Evolutionary conservation across 164 flowering plant genomes (phyloP).

Genomic region (Dillenia suffruticosa): DNA sequence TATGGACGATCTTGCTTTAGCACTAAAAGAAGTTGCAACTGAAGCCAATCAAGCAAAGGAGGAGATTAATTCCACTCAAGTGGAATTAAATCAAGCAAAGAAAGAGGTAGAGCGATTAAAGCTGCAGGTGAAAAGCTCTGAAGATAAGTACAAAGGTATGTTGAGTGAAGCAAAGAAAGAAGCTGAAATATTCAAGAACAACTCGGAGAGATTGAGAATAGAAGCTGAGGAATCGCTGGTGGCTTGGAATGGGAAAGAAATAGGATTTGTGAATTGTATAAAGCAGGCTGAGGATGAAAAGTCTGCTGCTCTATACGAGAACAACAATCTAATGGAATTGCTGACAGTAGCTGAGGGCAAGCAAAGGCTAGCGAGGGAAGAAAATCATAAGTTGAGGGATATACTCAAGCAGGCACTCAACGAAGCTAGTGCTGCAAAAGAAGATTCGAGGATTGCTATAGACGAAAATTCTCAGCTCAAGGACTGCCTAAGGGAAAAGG

Average conservation of each 20-base stretch:
- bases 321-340: constrained; percentile 25
- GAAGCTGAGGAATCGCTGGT: constrained; percentile 72
- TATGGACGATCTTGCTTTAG: constrained; percentile 78
- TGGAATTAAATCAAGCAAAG: constrained; percentile 32
- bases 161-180: constrained; percentile 52
- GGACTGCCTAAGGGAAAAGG: constrained; percentile 57
- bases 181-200: constrained; percentile 37
- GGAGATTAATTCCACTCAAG: constrained; percentile 29
- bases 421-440: constrained; percentile 77
- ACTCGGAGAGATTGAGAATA: constrained; percentile 46
- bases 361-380: constrained; percentile 45
- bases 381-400: constrained; percentile 61
- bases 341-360: constrained; percentile 33
- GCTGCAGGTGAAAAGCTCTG: constrained; percentile 19
- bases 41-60: constrained; percentile 53
- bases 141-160: constrained; percentile 33
- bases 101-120: constrained; percentile 37
- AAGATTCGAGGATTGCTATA: constrained; percentile 68
- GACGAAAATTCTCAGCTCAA: constrained; percentile 69
- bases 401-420: constrained; percentile 81
- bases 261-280: constrained; percentile 62
- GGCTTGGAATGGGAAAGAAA: constrained; percentile 75
- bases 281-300: constrained; percentile 66
- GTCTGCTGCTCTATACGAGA: constrained; percentile 34
- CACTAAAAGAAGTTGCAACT: constrained; percentile 61